Base-by-base conservation (phyloP, 768 basidiomycete species). In the Phylloporus rhodoxanthus region DNA sequence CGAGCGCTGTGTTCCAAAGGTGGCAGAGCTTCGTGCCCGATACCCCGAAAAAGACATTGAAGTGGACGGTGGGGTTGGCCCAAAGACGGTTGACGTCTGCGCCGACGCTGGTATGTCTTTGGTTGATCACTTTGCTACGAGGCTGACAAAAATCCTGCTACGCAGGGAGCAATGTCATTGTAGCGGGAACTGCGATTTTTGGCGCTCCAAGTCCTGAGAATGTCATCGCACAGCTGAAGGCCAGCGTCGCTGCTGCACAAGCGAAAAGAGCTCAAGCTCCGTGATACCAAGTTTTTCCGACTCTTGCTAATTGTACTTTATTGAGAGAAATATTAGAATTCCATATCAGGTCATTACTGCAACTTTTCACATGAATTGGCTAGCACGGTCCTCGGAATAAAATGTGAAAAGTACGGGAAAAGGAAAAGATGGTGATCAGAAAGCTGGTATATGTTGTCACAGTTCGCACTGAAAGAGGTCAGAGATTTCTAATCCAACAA, bases 41-140 rank as follows among this genome's bases (percentile, higher is more conserved):
- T 98, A 96, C 73, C 94, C 94, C 5, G 74, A 85, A 50, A 96
- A 90, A 68, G 91, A 98, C 63, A 97, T 99, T 52, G 91, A 99
- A 69, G 96, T 99, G 44, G 96, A 99, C 65, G 96, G 96, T 28
- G 96, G 96, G 33, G 87, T 99, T n/a, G 87, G 92, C 6, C 87
- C 89, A 5, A 86, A 85, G 57, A 98, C 92, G 3, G 78, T 96
- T 50, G 87, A 78, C 60, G 75, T 75, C 46, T 98, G 96, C 60
- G 94, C 96, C 2, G 72, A 89, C 49, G 96, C 95, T 33, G 94
- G 93, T 87, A 58, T 43, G 69, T 57, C 13, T 43, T 28, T 44
- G 38, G 28, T 48, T 23, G 5, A 3, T 30, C 11, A 21, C n/a
- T 21, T 32, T 21, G 47, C 23, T 19, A 9, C 39, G 37, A 5